Base-by-base conservation (phyloP, 2,329 filamentous ascomycete genomes). In the Pseudovirgaria hyperparasitica region DNA sequence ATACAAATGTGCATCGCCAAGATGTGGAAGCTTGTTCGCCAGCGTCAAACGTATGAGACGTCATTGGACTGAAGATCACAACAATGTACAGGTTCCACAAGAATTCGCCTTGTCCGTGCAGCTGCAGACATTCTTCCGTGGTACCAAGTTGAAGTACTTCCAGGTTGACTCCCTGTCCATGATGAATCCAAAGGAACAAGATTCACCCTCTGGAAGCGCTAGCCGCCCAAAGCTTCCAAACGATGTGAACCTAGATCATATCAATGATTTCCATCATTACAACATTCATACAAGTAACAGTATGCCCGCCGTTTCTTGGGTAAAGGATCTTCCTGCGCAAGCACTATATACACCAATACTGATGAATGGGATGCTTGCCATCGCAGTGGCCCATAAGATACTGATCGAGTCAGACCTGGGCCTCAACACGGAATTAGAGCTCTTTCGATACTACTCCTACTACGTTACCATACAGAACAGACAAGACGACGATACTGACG, bases 61-160 rank as follows among this genome's bases (percentile, higher is more conserved):
- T 2, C 52, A 55, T 26, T 43, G 43, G 37, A 46, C 35, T 20
- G 43, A 49, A 16, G 30, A 20, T 2, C 49, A 53, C 29, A 36
- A 35, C 6, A 17, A 29, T 4, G 33, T 14, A 10, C 32, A 38
- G 11, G 19, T 26, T 22, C n/a, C 27, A 3, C 22, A 30, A 3
- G 9, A 32, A 6, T 35, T 36, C 22, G 33, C 38, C 10, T 23
- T 30, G 11, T 21, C 37, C 7, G 45, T 40, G 8, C 38, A 31
- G 10, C 36, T 55, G n/a, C 51, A 55, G 34, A 55, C 52, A 1
- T 54, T 55, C 33, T 57, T 55, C 32, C 36, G 48, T 4, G 52
- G 52, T 4, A 55, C 49, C 2, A 55, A 55, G 34, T 17, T 55
- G 9, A 41, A 37, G 18, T 56, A 57, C 30, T 57, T 57, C 26